A percentile compares a stretch with the other conserved stretches of the same genome.
Evolutionary conservation across 75 land plant genomes (phyloP).

Genomic region (Pinus taeda): DNA sequence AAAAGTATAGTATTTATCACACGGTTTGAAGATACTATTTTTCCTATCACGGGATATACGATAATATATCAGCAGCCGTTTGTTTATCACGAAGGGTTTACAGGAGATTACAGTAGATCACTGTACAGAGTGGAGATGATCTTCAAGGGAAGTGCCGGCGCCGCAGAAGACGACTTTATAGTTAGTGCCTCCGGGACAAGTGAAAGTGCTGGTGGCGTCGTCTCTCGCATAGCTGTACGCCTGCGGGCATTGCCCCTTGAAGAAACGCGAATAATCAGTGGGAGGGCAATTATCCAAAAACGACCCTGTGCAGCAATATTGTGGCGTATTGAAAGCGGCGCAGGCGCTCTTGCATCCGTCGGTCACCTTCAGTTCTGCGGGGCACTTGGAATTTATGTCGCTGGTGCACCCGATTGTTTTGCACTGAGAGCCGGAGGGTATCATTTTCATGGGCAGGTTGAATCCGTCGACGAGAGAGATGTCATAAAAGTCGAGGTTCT

Average conservation of each 20-base stretch:
- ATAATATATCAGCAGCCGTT: too few species aligned
- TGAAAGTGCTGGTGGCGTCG: conserved; percentile 34
- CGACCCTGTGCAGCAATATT: conserved; percentile 34
- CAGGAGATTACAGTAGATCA: too few species aligned
- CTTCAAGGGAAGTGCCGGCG: too few species aligned
- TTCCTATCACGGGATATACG: too few species aligned
- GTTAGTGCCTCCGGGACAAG: conserved; percentile 28
- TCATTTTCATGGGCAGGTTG: conserved; percentile 29
- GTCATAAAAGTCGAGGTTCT: conserved; percentile 34
- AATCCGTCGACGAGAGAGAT: conserved; percentile 44
- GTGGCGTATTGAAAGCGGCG: conserved; percentile 11
- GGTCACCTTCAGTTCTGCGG: conserved; percentile 19
- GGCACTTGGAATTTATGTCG: conserved; percentile 30
- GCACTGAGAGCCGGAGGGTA: conserved; percentile 9
- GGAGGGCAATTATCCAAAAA: conserved; percentile 19
- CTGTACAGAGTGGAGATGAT: too few species aligned
- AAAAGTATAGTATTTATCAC: too few species aligned
- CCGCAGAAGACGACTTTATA: conserved; percentile 29
- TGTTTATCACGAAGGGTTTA: too few species aligned
- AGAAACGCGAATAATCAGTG: conserved; percentile 12
- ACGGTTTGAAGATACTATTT: too few species aligned
- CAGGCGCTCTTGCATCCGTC: conserved; percentile 28
- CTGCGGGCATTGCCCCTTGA: conserved; percentile 33
- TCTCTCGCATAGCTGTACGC: conserved; percentile 47
- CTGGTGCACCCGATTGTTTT: conserved; percentile 13